Percentiles rank a stretch among this genome's conserved stretches.
Conservation (phyloP, 2,329 filamentous ascomycete species). For the Madurella fahalii region DNA sequence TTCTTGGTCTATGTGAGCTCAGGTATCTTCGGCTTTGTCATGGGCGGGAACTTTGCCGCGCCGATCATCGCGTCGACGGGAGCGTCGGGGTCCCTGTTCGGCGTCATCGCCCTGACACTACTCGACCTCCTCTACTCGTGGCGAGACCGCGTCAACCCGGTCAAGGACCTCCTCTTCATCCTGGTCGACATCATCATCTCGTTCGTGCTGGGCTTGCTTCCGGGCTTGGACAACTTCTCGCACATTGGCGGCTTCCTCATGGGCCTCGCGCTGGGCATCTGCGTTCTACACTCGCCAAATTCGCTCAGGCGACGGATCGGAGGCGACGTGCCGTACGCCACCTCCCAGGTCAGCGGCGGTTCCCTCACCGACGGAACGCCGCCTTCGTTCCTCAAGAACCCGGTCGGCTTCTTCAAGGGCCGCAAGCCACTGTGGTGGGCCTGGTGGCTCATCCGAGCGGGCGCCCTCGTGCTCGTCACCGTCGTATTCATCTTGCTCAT, state of each 20-base stretch:
- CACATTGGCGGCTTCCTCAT: conserved; percentile 96
- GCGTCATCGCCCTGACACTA: conserved; percentile 81
- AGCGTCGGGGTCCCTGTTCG: conserved; percentile 86
- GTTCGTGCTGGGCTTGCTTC: conserved; percentile 86
- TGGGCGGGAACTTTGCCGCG: conserved; percentile 89
- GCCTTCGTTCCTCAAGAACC: conserved; percentile 56
- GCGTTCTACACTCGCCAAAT: conserved; percentile 83
- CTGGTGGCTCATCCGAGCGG: conserved; percentile 88
- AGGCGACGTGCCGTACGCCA: conserved; percentile 61
- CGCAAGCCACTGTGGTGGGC: conserved; percentile 94
- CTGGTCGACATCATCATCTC: conserved; percentile 80
- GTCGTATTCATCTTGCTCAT: conserved; percentile 82
- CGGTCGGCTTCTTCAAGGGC: conserved; percentile 81
- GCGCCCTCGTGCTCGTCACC: conserved; percentile 72
- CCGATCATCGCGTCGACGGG: conserved; percentile 79
- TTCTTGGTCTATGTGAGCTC: conserved; percentile 83
- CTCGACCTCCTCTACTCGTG: conserved; percentile 93
- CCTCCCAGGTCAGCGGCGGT: conserved; percentile 57
- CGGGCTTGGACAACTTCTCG: conserved; percentile 93
- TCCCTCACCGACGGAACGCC: conserved; percentile 43
- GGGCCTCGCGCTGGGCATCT: conserved; percentile 82
- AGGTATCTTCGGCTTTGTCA: conserved; percentile 92
- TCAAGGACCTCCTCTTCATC: conserved; percentile 84
- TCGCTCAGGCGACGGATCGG: conserved; percentile 71
- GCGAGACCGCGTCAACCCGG: conserved; percentile 70